Conservation (phyloP, 306 rosid species). For the Purshia tridentata region DNA sequence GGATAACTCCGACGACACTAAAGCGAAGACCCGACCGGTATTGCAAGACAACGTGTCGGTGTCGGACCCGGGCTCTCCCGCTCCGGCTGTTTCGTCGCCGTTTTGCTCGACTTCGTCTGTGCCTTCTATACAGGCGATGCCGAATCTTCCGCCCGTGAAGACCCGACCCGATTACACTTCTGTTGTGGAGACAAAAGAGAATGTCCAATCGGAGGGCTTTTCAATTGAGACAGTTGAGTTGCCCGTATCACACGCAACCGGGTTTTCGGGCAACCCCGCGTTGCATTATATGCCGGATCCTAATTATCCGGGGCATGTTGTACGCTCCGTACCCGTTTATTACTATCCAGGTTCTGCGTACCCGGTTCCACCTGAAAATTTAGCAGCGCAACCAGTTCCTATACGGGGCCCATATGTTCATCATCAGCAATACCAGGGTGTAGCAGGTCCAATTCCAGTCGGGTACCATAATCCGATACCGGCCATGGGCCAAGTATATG, state of each 20-base stretch:
- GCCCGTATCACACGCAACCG: constrained; percentile 22
- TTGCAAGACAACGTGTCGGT: constrained; percentile 46
- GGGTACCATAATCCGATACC: constrained; percentile 53
- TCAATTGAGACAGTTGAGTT: constrained; percentile 29
- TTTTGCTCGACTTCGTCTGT: constrained; percentile 64
- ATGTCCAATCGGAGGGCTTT: constrained; percentile 18
- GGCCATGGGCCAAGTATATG: constrained; percentile 51
- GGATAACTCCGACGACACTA: constrained; percentile 64
- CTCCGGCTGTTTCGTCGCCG: constrained; percentile 51
- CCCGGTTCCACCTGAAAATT: constrained; percentile 36
- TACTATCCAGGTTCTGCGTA: constrained; percentile 36
- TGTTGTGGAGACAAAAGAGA: constrained; percentile 33
- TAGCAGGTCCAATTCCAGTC: constrained; percentile 46
- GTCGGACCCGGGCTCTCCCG: constrained; percentile 86
- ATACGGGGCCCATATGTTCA: constrained; percentile 45
- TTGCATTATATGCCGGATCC: constrained; percentile 44
- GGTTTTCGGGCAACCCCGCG: constrained; percentile 31
- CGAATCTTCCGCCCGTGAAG: constrained; percentile 76
- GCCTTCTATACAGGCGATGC: constrained; percentile 43
- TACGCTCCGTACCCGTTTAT: constrained; percentile 45
- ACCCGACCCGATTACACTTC: constrained; percentile 51
- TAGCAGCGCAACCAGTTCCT: constrained; percentile 45
- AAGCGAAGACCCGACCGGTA: constrained; percentile 36
- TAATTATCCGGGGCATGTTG: constrained; percentile 41
- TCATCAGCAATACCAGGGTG: constrained; percentile 44